Percentiles rank a stretch among this genome's conserved stretches.
phyloP scores from a whole-genome alignment of 2,329 filamentous ascomycete species.

The Fusarium caatingaense region DNA sequence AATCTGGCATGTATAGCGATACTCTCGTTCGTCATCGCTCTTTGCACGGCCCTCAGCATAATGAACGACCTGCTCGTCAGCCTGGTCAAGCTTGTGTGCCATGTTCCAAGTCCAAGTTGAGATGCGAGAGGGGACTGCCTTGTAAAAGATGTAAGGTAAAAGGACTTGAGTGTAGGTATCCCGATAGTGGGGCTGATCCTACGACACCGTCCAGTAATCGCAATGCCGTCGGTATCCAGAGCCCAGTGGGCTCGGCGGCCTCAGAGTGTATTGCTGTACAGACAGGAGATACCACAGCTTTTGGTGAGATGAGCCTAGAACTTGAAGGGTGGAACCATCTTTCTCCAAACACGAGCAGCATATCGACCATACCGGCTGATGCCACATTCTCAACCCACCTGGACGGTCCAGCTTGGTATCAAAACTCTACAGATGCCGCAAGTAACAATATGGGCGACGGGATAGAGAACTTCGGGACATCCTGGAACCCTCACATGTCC shows the following conservation, averaged over 20 bases:
- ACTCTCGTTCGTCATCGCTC: not conserved
- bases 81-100: not conserved
- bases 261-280: not conserved
- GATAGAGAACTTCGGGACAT: not conserved
- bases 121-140: not conserved
- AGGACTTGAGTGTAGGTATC: rapidly evolving
- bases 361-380: not conserved
- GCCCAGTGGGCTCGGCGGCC: rapidly evolving
- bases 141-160: not conserved
- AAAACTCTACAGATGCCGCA: not conserved
- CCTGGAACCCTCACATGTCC: rapidly evolving
- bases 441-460: not conserved
- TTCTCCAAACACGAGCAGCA: not conserved
- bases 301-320: not conserved
- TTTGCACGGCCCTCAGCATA: not conserved
- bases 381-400: rapidly evolving
- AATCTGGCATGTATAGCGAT: not conserved
- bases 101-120: not conserved
- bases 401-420: not conserved
- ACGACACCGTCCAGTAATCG: rapidly evolving
- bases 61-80: not conserved
- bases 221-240: rapidly evolving
- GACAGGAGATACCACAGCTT: not conserved
- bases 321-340: not conserved
- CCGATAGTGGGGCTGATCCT: rapidly evolving